Conservation (phyloP, 2,329 filamentous ascomycete genomes). For the Onygenales sp. region DNA sequence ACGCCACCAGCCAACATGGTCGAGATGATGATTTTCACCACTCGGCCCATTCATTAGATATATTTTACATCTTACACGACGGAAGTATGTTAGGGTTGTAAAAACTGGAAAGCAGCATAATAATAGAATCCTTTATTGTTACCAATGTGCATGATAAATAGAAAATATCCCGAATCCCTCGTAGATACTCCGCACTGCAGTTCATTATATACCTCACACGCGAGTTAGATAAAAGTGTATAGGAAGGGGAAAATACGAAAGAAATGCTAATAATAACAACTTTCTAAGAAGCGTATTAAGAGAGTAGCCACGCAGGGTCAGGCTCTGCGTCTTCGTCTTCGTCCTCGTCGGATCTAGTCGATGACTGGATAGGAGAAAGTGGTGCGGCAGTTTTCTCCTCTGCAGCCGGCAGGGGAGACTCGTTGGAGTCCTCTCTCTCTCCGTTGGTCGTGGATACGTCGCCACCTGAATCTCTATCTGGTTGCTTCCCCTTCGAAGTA, state of each 20-base stretch:
- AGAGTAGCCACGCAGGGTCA: conserved; percentile 35
- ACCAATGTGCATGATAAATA: no score
- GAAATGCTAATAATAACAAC: neutral
- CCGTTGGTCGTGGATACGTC: neutral
- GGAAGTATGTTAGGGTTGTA: no score
- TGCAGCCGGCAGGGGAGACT: neutral
- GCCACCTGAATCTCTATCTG: neutral
- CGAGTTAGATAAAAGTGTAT: no score
- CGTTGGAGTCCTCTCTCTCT: neutral
- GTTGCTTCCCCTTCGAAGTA: neutral
- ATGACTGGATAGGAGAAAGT: neutral
- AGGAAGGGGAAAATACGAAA: neutral
- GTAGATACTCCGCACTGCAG: no score
- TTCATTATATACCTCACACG: no score
- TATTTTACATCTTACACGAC: no score
- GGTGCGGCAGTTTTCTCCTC: neutral
- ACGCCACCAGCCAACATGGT: no score
- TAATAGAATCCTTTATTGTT: no score
- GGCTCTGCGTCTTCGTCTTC: conserved; percentile 36
- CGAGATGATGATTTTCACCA: no score
- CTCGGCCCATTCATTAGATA: no score
- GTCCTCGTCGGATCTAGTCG: conserved; percentile 24
- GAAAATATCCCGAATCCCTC: no score
- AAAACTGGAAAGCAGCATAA: no score
- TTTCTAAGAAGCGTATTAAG: conserved; percentile 4